Evolutionary conservation across 192 early-diverging fungal genomes (phyloP).

Genomic region (Backusella psychrophila): DNA sequence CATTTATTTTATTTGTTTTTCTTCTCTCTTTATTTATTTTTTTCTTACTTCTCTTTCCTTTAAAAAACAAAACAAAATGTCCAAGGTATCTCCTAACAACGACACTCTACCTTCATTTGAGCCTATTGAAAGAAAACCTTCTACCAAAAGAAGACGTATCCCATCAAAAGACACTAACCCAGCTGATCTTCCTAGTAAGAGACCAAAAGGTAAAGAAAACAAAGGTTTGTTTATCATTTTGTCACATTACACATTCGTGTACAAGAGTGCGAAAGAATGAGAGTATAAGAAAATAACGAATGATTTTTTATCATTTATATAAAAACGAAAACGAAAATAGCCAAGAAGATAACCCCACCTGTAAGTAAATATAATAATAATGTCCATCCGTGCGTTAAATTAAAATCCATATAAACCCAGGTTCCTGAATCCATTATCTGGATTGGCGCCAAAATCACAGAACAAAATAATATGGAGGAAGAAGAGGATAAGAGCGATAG

Average conservation of each 20-base stretch:
- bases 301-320: background rate
- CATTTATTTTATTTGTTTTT: background rate
- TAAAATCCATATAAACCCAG: background rate
- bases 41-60: background rate
- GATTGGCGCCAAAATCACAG: background rate
- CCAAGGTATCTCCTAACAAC: constrained; percentile 4
- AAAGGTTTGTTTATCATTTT: background rate
- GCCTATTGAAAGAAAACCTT: background rate
- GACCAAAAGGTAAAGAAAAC: constrained; percentile 3
- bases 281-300: background rate
- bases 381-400: background rate
- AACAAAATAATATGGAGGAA: background rate
- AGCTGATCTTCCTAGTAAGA: background rate
- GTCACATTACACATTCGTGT: background rate
- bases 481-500: background rate
- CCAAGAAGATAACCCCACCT: background rate
- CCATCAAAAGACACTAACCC: background rate
- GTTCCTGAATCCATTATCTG: background rate
- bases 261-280: background rate
- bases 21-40: background rate
- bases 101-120: constrained; percentile 13
- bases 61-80: background rate
- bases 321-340: background rate
- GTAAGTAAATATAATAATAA: background rate
- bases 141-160: constrained; percentile 7